Conservation (phyloP, 108 stramenopile species). For the Stephanodiscus minutulus region DNA sequence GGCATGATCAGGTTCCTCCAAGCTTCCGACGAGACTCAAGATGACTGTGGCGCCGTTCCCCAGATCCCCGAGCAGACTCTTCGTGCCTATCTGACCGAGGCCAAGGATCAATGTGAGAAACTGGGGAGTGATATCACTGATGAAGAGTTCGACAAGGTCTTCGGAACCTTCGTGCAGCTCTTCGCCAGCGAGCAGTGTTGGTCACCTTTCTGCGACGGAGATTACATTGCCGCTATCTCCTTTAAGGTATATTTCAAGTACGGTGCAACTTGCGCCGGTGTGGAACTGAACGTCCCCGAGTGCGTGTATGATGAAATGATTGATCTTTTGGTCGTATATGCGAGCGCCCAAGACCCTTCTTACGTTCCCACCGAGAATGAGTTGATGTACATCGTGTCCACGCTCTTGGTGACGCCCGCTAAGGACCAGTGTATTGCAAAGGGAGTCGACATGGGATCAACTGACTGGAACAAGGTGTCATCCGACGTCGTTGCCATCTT, state of each 20-base stretch:
- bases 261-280: constrained; percentile 37
- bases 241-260: constrained; percentile 26
- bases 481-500: not conserved
- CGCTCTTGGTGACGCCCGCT: not conserved
- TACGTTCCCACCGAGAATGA: not conserved
- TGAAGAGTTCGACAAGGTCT: constrained; percentile 21
- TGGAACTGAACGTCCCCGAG: constrained; percentile 23
- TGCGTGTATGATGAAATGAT: constrained; percentile 28
- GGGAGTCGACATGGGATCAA: constrained; percentile 2
- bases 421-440: not conserved
- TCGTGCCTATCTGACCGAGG: constrained; percentile 14
- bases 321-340: constrained; percentile 3
- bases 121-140: constrained; percentile 6
- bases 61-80: constrained; percentile 20
- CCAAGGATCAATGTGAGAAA: constrained; percentile 29
- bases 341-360: not conserved
- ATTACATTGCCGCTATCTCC: constrained; percentile 15
- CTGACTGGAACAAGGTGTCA: not conserved
- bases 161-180: constrained; percentile 18
- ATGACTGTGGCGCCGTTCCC: constrained; percentile 15
- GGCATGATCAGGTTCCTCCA: constrained; percentile 1
- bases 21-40: constrained; percentile 6
- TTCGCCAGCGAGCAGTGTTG: constrained; percentile 32
- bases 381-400: not conserved
- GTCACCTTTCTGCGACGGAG: constrained; percentile 29